Evolutionary conservation across 106 monocot species (phyloP), one percentile per base, ranked within the genome.

Genomic region (Phalaenopsis equestris): DNA sequence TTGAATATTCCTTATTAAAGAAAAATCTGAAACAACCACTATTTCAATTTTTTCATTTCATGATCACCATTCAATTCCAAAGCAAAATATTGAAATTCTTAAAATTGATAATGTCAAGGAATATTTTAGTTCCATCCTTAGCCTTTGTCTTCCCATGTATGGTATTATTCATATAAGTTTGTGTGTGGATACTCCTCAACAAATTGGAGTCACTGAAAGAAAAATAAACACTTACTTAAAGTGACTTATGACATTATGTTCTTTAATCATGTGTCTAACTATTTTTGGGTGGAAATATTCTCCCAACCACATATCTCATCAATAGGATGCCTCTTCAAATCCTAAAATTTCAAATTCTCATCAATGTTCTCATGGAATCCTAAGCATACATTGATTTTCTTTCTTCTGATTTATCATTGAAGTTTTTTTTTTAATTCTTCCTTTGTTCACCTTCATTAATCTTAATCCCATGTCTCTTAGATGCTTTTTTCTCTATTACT

Each of bases 231-330:
- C 30, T 52, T 75, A 15, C 52, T 77, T 23, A 52, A 77, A 4
- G 77, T 77, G n/a, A 52, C 77, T 11, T 52, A 52, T 49, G 77
- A 49, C 48, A 52, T 55, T 6, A 77, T 77, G 77, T 55, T 30
- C 30, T 30, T 30, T 30, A 30, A 30, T 30, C 30, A 30, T 30
- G 30, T 30, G 30, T 30, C 30, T 77, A 77, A 77, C 3, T n/a
- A 48, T 24, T 77, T 77, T 55, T 77, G 52, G 48, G 52, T 46
- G 24, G 77, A 55, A 52, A 52, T 52, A 77, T 77, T 24, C 49
- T 77, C 24, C 47, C 77, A n/a, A 8, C 77, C 10, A 77, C 77
- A 6, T 77, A 1, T 55, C 77, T 77, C 24, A 77, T 77, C 10
- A 77, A 77, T 21, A 19, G 48, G 5, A 52, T 52, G 52, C 49